These are phyloP conservation scores for Nemophila menziesii DNA, from an alignment of 257 asterid genomes.

Conservation along the genomic window DNA sequence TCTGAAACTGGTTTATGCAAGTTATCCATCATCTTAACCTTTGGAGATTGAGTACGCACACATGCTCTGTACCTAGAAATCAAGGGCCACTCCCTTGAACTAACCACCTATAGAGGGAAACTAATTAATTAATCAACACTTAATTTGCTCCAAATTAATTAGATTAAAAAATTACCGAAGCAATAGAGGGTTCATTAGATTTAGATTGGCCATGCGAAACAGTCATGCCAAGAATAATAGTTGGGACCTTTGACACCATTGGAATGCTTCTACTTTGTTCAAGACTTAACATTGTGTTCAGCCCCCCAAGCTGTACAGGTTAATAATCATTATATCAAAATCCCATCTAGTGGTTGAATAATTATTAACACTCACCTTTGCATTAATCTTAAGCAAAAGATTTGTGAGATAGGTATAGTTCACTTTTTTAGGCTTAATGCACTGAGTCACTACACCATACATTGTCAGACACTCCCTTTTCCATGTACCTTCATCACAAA, in stretches of 20 bases:
- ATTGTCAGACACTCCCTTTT: constrained; percentile 31
- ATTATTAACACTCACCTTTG: constrained; percentile 15
- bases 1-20: constrained; percentile 32
- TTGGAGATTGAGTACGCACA: too few relatives aligned
- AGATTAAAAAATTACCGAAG: constrained; percentile 27
- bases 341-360: not conserved
- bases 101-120: constrained; percentile 28
- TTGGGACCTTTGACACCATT: constrained; percentile 29
- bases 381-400: constrained; percentile 33
- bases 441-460: constrained; percentile 35
- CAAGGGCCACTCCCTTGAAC: constrained; percentile 46
- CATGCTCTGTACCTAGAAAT: constrained; percentile 36
- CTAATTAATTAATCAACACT: too few relatives aligned
- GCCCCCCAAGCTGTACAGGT: constrained; percentile 42
- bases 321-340: too few relatives aligned
- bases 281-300: constrained; percentile 23
- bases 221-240: constrained; percentile 34
- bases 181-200: constrained; percentile 31
- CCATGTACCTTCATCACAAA: constrained; percentile 32
- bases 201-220: constrained; percentile 20
- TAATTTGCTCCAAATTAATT: not conserved
- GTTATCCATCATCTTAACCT: constrained; percentile 25
- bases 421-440: constrained; percentile 23
- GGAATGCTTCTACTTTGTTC: constrained; percentile 29
- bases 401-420: constrained; percentile 29